Evolutionary conservation across 1,139 yeast genomes (phyloP).

Genomic region (Taphrina wiesneri): DNA sequence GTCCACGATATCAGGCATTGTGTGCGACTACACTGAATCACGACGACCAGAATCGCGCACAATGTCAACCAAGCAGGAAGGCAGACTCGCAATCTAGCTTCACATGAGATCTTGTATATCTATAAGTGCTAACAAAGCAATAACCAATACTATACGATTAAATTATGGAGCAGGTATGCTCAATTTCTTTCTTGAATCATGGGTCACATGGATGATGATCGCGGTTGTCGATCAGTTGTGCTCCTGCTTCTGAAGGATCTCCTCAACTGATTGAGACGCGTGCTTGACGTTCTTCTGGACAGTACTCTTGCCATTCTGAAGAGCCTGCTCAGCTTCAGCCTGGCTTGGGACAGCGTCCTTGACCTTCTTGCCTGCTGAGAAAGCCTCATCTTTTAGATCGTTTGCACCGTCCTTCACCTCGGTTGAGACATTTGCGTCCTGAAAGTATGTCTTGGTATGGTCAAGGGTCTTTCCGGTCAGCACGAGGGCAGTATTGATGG

Average conservation of each 20-base stretch:
- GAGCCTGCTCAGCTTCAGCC: conserved; percentile 8
- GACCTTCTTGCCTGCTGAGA: neutral
- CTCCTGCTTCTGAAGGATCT: conserved; percentile 6
- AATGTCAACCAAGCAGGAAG: too few species aligned
- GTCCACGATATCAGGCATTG: neutral
- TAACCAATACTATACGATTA: neutral
- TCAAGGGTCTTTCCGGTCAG: conserved; percentile 14
- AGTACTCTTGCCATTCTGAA: neutral
- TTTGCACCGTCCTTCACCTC: neutral
- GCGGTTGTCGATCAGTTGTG: neutral
- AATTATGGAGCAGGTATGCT: neutral
- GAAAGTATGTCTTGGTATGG: conserved; percentile 14
- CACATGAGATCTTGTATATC: neutral
- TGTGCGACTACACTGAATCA: too few species aligned
- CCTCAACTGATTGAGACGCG: conserved; percentile 9
- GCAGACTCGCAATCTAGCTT: neutral
- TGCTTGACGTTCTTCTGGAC: conserved; percentile 4
- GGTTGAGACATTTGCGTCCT: conserved; percentile 9
- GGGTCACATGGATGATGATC: neutral
- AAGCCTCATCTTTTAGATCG: neutral
- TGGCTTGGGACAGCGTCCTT: conserved; percentile 9
- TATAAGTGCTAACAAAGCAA: neutral
- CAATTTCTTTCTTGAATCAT: neutral
- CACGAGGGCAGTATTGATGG: conserved; percentile 21
- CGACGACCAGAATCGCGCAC: too few species aligned